Percentiles rank a stretch among this genome's conserved stretches.
Conservation (phyloP, 306 rosid species). For the Medicago truncatula region DNA sequence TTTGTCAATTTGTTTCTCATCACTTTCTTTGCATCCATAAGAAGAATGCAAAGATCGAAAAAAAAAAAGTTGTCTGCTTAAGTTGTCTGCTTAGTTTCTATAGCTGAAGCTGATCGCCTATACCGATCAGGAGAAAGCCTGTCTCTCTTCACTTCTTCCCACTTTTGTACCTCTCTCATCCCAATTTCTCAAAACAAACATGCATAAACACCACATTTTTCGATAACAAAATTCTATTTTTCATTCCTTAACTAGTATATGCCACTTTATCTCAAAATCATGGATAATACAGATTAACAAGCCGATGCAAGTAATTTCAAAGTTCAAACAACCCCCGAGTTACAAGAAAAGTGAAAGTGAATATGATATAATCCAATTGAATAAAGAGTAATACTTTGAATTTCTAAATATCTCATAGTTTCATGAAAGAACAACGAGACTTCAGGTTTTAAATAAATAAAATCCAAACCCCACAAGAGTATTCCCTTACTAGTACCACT, state of each 20-base stretch:
- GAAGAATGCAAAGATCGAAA: neutral
- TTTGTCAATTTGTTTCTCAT: neutral
- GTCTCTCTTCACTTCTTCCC: neutral
- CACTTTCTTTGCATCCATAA: neutral
- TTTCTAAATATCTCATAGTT: neutral
- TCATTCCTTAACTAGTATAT: neutral
- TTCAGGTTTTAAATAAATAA: neutral
- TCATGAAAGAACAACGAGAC: neutral
- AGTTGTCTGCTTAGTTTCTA: neutral
- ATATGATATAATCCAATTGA: neutral
- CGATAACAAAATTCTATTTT: neutral
- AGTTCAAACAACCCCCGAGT: neutral
- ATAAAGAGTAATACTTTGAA: neutral
- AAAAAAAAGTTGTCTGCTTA: neutral
- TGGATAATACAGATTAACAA: neutral
- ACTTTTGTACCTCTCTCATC: neutral
- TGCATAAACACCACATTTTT: neutral
- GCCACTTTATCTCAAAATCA: constrained; percentile 14
- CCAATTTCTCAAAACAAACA: neutral
- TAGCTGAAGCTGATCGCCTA: neutral
- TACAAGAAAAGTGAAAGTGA: neutral
- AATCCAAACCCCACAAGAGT: neutral
- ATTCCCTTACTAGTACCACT: constrained; percentile 19
- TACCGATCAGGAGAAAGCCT: neutral
- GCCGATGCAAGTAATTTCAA: neutral